Evolutionary conservation across 2,329 filamentous ascomycete genomes (phyloP).

Genomic region (Alternaria longipes): DNA sequence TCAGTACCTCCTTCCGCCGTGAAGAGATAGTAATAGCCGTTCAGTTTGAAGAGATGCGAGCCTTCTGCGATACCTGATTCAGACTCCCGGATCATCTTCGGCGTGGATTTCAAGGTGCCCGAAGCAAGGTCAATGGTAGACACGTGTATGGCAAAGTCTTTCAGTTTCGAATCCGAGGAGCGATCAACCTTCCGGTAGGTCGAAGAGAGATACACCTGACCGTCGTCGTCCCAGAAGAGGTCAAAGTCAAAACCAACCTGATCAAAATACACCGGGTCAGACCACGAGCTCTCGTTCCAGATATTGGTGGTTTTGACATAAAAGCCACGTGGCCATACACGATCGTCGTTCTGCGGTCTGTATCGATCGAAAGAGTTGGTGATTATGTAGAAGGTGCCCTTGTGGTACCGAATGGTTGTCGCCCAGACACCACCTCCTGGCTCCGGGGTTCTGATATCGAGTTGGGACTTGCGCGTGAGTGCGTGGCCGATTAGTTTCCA

Average conservation of each 20-base stretch:
- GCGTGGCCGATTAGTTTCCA: conserved; percentile 59
- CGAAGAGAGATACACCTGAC: conserved; percentile 56
- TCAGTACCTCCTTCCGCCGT: conserved; percentile 49
- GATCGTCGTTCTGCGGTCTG: conserved; percentile 36
- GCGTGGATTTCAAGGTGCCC: conserved; percentile 29
- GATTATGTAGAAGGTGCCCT: conserved; percentile 30
- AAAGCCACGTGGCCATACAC: conserved; percentile 60
- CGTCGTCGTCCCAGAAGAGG: conserved; percentile 64
- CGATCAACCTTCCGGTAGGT: conserved; percentile 28
- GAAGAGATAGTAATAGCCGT: conserved; percentile 38
- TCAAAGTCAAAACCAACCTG: conserved; percentile 37
- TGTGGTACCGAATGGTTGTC: conserved; percentile 31
- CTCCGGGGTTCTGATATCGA: conserved; percentile 43
- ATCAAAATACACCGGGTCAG: conserved; percentile 37
- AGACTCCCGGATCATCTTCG: conserved; percentile 38
- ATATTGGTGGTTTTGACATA: conserved; percentile 47
- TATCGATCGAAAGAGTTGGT: conserved; percentile 39
- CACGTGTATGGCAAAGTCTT: conserved; percentile 44
- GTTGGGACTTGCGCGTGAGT: conserved; percentile 48
- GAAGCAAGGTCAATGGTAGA: conserved; percentile 43
- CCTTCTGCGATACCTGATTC: conserved; percentile 42
- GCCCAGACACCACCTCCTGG: conserved; percentile 36
- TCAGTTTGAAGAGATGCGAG: conserved; percentile 46
- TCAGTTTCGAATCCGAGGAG: conserved; percentile 25
- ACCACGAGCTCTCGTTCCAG: conserved; percentile 28